Conservation (phyloP, 2,329 filamentous ascomycete species). For the Cladosporium sp. region DNA sequence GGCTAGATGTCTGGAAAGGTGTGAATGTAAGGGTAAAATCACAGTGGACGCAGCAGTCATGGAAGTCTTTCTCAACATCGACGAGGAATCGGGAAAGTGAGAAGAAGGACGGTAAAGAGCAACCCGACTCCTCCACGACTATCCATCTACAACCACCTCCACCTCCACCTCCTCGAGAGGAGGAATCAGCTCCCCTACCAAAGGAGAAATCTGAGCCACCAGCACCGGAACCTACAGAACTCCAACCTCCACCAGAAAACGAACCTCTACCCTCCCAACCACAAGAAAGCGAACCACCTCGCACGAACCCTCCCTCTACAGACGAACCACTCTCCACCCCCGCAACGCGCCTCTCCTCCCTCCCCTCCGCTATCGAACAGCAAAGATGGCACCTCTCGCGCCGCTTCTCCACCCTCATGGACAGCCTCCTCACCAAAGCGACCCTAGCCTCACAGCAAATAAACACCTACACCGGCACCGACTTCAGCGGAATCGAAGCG, state of each 20-base stretch:
- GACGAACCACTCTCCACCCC: conserved; percentile 11
- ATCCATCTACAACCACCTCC: conserved; percentile 12
- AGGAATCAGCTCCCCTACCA: background rate
- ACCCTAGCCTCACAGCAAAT: conserved; percentile 81
- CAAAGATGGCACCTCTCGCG: conserved; percentile 55
- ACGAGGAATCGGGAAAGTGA: background rate
- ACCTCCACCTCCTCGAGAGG: conserved; percentile 6
- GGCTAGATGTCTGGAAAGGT: background rate
- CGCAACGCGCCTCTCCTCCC: conserved; percentile 24
- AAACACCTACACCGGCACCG: conserved; percentile 84
- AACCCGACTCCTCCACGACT: background rate
- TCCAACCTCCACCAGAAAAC: background rate
- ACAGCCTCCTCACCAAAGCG: conserved; percentile 78
- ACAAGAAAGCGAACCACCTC: background rate
- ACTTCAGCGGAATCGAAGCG: conserved; percentile 81
- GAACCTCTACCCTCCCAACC: background rate
- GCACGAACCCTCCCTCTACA: background rate
- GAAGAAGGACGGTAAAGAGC: conserved; percentile 11
- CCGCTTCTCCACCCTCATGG: conserved; percentile 71
- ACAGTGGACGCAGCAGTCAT: too few species aligned
- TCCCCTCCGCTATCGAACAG: conserved; percentile 50
- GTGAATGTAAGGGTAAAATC: too few species aligned
- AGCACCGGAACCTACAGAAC: background rate
- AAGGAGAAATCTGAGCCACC: background rate
- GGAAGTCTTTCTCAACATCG: background rate